These are phyloP conservation scores for Fistulinella cinereoalba DNA, from an alignment of 1,284 basidiomycete species.

Conservation along the genomic window DNA sequence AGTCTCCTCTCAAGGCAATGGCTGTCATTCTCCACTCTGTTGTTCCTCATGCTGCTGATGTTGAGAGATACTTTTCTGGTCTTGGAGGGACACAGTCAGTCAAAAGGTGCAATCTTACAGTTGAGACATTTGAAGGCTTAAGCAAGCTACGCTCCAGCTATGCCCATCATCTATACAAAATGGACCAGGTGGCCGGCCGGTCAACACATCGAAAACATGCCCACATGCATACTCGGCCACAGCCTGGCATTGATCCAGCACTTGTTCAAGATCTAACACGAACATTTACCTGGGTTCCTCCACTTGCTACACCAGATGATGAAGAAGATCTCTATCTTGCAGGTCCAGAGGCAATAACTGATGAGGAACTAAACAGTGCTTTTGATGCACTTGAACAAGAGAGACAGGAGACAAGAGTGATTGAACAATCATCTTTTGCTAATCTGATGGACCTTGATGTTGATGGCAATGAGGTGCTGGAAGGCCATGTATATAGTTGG, in stretches of 20 bases:
- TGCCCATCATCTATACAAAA: constrained; percentile 1
- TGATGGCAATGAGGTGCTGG: constrained; percentile 5
- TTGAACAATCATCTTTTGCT: background rate
- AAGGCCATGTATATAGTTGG: constrained; percentile 7
- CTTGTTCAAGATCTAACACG: background rate
- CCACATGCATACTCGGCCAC: background rate
- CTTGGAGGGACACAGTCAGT: constrained; percentile 3
- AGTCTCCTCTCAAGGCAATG: background rate
- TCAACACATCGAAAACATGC: background rate
- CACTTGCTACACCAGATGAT: constrained; percentile 1
- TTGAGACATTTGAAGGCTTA: background rate
- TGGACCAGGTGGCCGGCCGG: background rate
- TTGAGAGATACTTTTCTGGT: background rate
- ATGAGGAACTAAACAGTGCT: constrained; percentile 3
- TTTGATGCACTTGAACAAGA: constrained; percentile 3
- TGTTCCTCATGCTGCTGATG: background rate
- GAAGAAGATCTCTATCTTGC: constrained; percentile 3
- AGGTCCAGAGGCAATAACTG: constrained; percentile 4
- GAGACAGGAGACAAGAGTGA: background rate
- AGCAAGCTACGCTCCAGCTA: constrained; percentile 2
- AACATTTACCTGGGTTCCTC: constrained; percentile 9
- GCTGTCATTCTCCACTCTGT: background rate
- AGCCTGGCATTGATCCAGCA: background rate
- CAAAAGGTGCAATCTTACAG: background rate
- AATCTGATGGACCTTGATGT: background rate